Conservation (phyloP, 164 flowering plant genomes). For the Sedum album region DNA sequence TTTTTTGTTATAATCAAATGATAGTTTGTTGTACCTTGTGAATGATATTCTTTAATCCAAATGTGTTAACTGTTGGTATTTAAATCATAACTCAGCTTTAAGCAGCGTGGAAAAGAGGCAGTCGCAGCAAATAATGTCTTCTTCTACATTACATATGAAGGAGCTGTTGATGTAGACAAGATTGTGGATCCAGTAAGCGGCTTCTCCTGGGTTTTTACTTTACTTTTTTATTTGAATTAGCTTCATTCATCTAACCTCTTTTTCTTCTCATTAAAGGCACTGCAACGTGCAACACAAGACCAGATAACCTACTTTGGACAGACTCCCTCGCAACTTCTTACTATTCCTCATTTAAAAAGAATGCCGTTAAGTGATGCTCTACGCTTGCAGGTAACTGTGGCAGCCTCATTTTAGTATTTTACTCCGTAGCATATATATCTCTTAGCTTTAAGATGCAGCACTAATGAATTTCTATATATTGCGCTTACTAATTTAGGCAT, state of each 20-base stretch:
- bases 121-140: slow-evolving; percentile 82
- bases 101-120: slow-evolving; percentile 98
- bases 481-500: not conserved
- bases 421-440: not conserved
- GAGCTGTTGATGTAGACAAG: slow-evolving; percentile 92
- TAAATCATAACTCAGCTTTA: slow-evolving; percentile 51
- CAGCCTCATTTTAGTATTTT: not conserved
- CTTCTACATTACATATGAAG: slow-evolving; percentile 96
- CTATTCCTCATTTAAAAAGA: slow-evolving; percentile 75
- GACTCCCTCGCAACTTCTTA: slow-evolving; percentile 94
- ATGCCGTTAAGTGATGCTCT: slow-evolving; percentile 74
- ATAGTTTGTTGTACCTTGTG: not conserved
- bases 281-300: slow-evolving; percentile 90
- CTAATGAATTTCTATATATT: not conserved
- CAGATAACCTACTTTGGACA: slow-evolving; percentile 99
- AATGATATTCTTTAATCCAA: not conserved
- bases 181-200: slow-evolving; percentile 78
- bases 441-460: not conserved
- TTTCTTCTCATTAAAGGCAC: slow-evolving; percentile 38
- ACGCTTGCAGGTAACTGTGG: slow-evolving; percentile 68
- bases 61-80: not conserved
- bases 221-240: slow-evolving; percentile 6
- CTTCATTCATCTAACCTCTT: slow-evolving; percentile 10
- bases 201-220: slow-evolving; percentile 8
- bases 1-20: not conserved